phyloP scores from a whole-genome alignment of 1,139 yeast species.

The Candida pseudocylindracea region DNA sequence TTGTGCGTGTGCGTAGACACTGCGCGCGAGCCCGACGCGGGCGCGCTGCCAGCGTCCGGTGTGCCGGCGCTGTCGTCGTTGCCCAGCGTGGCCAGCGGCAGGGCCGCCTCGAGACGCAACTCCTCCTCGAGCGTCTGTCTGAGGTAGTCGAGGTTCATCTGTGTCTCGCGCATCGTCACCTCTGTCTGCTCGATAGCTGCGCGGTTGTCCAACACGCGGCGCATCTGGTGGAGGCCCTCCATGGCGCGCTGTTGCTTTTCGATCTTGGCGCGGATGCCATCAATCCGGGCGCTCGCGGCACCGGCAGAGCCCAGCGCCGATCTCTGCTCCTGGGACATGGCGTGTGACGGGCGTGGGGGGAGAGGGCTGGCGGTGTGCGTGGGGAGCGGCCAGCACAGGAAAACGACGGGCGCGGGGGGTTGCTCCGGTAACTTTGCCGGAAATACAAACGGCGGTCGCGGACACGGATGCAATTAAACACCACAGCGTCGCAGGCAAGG shows the following conservation, averaged over 20 bases:
- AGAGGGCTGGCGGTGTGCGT: too few relatives aligned
- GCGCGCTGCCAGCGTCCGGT: constrained; percentile 1
- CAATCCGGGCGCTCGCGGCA: constrained; percentile 5
- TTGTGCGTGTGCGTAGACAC: constrained; percentile 1
- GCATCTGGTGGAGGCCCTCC: constrained; percentile 65
- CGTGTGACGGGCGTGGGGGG: too few relatives aligned
- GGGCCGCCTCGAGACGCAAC: too few relatives aligned
- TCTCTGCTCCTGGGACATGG: too few relatives aligned
- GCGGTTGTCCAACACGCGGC: constrained; percentile 54
- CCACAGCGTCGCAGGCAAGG: too few relatives aligned
- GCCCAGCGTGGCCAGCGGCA: constrained; percentile 8
- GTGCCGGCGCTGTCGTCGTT: constrained; percentile 2
- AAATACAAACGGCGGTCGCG: too few relatives aligned
- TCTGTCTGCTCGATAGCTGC: constrained; percentile 82
- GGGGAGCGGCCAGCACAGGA: too few relatives aligned
- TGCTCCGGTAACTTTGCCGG: too few relatives aligned
- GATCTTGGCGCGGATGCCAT: constrained; percentile 61
- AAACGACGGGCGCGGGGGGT: too few relatives aligned
- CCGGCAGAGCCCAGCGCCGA: too few relatives aligned
- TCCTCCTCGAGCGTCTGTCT: constrained; percentile 56
- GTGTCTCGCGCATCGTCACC: constrained; percentile 77
- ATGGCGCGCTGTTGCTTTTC: constrained; percentile 76
- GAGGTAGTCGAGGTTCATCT: constrained; percentile 72
- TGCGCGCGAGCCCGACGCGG: constrained; percentile 3
- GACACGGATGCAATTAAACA: too few relatives aligned